Percentiles rank a stretch among this genome's conserved stretches.
Conservation (phyloP, 1,284 basidiomycete genomes). For the Ganoderma lucidum region DNA sequence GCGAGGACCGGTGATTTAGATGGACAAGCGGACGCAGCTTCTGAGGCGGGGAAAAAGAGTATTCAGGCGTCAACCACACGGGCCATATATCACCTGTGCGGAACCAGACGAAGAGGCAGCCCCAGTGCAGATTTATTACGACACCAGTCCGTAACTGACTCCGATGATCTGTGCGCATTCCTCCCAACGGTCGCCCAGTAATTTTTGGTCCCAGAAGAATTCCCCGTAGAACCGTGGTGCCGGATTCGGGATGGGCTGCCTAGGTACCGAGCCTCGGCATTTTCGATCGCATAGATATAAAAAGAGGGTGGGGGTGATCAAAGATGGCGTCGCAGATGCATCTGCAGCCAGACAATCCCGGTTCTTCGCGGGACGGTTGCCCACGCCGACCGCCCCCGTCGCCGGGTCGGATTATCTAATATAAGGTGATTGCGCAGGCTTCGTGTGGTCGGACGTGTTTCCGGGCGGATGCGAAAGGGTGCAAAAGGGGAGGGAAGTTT, state of each 20-base stretch:
- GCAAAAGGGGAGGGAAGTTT: conserved; percentile 2
- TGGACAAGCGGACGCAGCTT: conserved; percentile 14
- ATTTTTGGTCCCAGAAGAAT: conserved; percentile 34
- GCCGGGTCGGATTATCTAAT: conserved; percentile 30
- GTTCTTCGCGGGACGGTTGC: conserved; percentile 37
- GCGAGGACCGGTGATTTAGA: conserved; percentile 6
- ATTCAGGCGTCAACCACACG: conserved; percentile 17
- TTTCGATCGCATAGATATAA: conserved; percentile 36
- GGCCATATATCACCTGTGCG: conserved; percentile 31
- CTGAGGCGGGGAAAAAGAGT: conserved; percentile 27
- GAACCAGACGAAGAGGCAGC: conserved; percentile 28
- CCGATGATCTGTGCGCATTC: conserved; percentile 31
- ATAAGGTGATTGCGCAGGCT: conserved; percentile 25
- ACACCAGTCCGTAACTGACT: conserved; percentile 31
- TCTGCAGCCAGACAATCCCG: conserved; percentile 25
- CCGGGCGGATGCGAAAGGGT: neutral
- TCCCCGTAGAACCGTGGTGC: conserved; percentile 28
- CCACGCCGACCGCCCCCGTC: conserved; percentile 13
- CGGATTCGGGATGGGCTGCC: conserved; percentile 31
- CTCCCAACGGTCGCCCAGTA: conserved; percentile 35
- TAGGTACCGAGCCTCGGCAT: conserved; percentile 41
- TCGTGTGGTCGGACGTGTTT: conserved; percentile 13
- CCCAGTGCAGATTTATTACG: conserved; percentile 30
- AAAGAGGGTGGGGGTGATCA: conserved; percentile 34
- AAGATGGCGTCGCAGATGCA: conserved; percentile 29